Percentiles rank a stretch among this genome's conserved stretches.
These are phyloP conservation scores for Fusarium setosum DNA, from an alignment of 2,329 filamentous ascomycete species.

Conservation along the genomic window DNA sequence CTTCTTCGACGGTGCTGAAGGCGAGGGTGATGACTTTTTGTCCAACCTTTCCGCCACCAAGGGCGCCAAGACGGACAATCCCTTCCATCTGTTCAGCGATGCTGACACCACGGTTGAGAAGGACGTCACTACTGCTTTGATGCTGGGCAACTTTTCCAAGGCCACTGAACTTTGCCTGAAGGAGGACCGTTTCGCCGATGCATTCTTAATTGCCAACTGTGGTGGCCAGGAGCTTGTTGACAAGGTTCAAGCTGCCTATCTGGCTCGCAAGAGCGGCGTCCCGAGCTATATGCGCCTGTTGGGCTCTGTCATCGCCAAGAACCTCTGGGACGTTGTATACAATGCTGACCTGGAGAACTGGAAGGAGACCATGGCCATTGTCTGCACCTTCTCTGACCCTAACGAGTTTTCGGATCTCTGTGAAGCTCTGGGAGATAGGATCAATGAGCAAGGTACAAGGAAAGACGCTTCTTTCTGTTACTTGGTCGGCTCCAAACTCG, in stretches of 20 bases:
- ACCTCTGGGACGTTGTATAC: constrained; percentile 97
- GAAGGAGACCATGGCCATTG: constrained; percentile 96
- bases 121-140: constrained; percentile 85
- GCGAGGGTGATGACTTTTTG: constrained; percentile 86
- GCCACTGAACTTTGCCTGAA: constrained; percentile 90
- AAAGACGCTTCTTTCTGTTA: constrained; percentile 98
- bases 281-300: constrained; percentile 94
- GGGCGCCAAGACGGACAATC: constrained; percentile 91
- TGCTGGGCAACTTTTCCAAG: constrained; percentile 90
- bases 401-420: constrained; percentile 94
- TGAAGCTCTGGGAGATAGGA: constrained; percentile 91
- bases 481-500: constrained; percentile 92
- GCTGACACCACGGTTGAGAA: constrained; percentile 88
- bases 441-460: constrained; percentile 80
- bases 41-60: constrained; percentile 88
- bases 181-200: constrained; percentile 92
- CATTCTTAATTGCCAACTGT: constrained; percentile 97
- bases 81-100: constrained; percentile 89
- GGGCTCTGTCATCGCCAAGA: constrained; percentile 93
- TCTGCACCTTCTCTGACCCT: constrained; percentile 95
- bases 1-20: constrained; percentile 78
- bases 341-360: constrained; percentile 93
- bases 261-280: constrained; percentile 82
- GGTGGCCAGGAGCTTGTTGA: constrained; percentile 93
- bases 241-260: constrained; percentile 92